Evolutionary conservation across 78 protist genomes (phyloP).

Genomic region (Planoprotostelium fungivorum): DNA sequence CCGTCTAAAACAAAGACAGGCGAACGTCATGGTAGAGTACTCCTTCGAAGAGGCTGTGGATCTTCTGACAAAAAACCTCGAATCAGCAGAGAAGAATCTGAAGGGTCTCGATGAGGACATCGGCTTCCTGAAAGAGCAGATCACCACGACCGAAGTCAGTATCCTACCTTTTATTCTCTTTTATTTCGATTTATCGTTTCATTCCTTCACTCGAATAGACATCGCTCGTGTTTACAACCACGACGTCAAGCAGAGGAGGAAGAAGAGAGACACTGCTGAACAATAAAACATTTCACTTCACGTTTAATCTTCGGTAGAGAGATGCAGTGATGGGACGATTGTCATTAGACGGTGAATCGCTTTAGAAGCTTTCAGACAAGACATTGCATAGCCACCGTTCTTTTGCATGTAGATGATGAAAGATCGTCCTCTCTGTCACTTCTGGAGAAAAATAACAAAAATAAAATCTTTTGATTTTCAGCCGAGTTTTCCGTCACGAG

Average conservation of each 20-base stretch:
- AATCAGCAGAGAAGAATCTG: conserved; percentile 36
- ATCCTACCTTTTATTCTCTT: background rate
- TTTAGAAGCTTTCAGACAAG: too few relatives aligned
- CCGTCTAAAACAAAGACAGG: background rate
- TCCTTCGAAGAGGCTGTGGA: conserved; percentile 68
- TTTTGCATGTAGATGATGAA: too few relatives aligned
- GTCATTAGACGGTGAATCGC: background rate
- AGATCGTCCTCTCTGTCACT: too few relatives aligned
- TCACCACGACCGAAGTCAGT: conserved; percentile 70
- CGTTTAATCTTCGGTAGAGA: background rate
- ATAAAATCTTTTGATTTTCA: too few relatives aligned
- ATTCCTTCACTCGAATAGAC: conserved; percentile 5
- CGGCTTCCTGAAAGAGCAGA: conserved; percentile 69
- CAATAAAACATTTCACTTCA: background rate
- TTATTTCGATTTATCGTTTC: background rate
- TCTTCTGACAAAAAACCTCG: conserved; percentile 40
- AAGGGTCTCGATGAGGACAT: conserved; percentile 44
- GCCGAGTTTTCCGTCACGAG: background rate
- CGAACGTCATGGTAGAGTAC: conserved; percentile 79
- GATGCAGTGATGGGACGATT: background rate
- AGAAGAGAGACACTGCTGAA: conserved; percentile 19
- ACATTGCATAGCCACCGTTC: too few relatives aligned
- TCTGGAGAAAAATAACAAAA: too few relatives aligned
- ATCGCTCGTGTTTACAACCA: conserved; percentile 68
- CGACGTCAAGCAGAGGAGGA: conserved; percentile 60